These are phyloP conservation scores for Yamadazyma takamatsuzukensis DNA, from an alignment of 805 yeast species.

Conservation along the genomic window DNA sequence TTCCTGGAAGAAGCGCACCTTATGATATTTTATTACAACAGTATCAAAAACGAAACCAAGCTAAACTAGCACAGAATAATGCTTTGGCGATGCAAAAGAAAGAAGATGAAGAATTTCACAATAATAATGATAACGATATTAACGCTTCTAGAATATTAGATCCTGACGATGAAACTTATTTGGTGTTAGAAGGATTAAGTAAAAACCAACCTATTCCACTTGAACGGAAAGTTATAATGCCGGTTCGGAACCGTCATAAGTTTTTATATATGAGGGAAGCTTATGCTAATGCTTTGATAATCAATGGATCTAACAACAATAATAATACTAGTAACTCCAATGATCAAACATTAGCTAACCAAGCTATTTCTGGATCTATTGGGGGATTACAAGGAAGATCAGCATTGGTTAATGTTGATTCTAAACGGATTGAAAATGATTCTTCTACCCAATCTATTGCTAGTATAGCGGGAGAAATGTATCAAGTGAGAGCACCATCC, in stretches of 20 bases:
- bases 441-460: conserved; percentile 41
- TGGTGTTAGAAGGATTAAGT: conserved; percentile 84
- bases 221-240: conserved; percentile 68
- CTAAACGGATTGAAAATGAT: conserved; percentile 18
- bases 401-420: conserved; percentile 65
- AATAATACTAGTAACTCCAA: conserved; percentile 11
- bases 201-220: conserved; percentile 79
- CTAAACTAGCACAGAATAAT: conserved; percentile 78
- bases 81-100: conserved; percentile 76
- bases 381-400: conserved; percentile 83
- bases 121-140: conserved; percentile 17
- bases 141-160: conserved; percentile 48
- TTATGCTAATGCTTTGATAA: conserved; percentile 82
- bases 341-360: conserved; percentile 43
- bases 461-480: conserved; percentile 58
- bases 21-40: conserved; percentile 85
- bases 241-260: conserved; percentile 65
- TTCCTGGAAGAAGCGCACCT: conserved; percentile 87
- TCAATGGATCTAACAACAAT: conserved; percentile 45
- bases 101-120: conserved; percentile 51
- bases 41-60: conserved; percentile 90
- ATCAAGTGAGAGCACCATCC: conserved; percentile 45
- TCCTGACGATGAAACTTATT: conserved; percentile 91
- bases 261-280: conserved; percentile 89
- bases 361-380: conserved; percentile 47